phyloP scores from a whole-genome alignment of 202 grass and related monocot genomes.

The Carex sylvatica region DNA sequence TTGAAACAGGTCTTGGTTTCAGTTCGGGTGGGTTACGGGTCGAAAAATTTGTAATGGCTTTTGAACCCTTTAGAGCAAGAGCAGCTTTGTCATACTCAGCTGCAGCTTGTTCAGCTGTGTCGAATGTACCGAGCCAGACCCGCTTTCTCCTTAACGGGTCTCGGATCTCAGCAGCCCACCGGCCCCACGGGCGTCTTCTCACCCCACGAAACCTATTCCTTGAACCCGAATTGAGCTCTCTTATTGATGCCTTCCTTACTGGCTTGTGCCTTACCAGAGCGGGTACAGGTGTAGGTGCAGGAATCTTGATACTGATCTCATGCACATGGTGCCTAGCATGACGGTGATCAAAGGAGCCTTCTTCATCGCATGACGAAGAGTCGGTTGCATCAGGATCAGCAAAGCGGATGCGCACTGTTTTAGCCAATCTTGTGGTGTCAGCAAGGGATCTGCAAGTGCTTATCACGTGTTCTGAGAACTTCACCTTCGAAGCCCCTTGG shows the following conservation, averaged over 20 bases:
- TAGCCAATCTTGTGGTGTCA: slow-evolving; percentile 7
- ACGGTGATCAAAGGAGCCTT: slow-evolving; percentile 17
- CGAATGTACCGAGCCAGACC: slow-evolving; percentile 48
- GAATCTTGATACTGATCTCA: slow-evolving; percentile 46
- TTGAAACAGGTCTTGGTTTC: not conserved
- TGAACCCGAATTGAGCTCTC: not conserved
- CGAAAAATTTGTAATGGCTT: slow-evolving; percentile 51
- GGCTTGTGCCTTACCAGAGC: not conserved
- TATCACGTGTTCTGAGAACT: slow-evolving; percentile 8
- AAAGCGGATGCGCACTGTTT: slow-evolving; percentile 64
- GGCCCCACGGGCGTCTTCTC: slow-evolving; percentile 70
- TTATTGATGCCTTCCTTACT: not conserved
- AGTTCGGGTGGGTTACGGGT: not conserved
- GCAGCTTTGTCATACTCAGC: slow-evolving; percentile 73
- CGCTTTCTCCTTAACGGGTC: slow-evolving; percentile 59
- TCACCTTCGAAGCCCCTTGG: not conserved
- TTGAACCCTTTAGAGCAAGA: slow-evolving; percentile 53
- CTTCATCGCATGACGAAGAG: slow-evolving; percentile 57
- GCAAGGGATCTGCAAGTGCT: not conserved
- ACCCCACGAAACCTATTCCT: slow-evolving; percentile 56
- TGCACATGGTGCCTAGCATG: slow-evolving; percentile 33
- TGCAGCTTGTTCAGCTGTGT: slow-evolving; percentile 48
- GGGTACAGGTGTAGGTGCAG: not conserved
- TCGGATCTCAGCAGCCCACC: slow-evolving; percentile 75
- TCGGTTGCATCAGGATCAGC: slow-evolving; percentile 70